These are phyloP conservation scores for Echria macrotheca DNA, from an alignment of 495 filamentous ascomycete genomes.

Conservation along the genomic window DNA sequence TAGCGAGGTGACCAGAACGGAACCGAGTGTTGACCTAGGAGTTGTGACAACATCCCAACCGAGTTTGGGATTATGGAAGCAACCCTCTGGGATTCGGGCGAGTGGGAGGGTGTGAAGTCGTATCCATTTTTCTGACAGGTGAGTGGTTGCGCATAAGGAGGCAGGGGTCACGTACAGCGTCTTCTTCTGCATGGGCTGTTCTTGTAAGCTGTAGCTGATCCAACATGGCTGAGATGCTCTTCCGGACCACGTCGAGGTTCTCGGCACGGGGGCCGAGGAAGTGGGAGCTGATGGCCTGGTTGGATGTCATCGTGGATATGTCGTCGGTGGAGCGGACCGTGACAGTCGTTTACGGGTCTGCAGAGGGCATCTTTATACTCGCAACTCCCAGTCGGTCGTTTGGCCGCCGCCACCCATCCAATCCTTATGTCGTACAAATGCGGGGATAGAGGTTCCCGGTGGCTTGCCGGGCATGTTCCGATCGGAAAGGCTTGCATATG, in stretches of 20 bases:
- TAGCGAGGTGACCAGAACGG: slow-evolving; percentile 45
- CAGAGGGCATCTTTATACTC: too few relatives aligned
- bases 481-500: too few relatives aligned
- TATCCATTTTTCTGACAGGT: slow-evolving; percentile 12
- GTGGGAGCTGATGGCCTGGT: slow-evolving; percentile 36
- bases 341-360: too few relatives aligned
- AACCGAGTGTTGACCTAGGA: slow-evolving; percentile 32
- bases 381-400: too few relatives aligned
- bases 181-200: slow-evolving; percentile 25
- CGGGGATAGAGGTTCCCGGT: too few relatives aligned
- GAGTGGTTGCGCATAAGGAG: not conserved
- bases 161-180: slow-evolving; percentile 17
- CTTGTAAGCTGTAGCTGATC: slow-evolving; percentile 29
- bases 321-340: too few relatives aligned
- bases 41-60: slow-evolving; percentile 10
- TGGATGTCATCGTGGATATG: too few relatives aligned
- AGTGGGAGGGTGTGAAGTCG: slow-evolving; percentile 30
- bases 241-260: slow-evolving; percentile 34
- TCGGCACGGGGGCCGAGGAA: slow-evolving; percentile 41
- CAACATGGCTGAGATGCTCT: slow-evolving; percentile 31
- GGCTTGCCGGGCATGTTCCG: too few relatives aligned
- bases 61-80: slow-evolving; percentile 25
- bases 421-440: too few relatives aligned
- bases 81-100: slow-evolving; percentile 22
- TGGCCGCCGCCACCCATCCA: too few relatives aligned